phyloP scores from a whole-genome alignment of 352 stramenopile species.

The Ophiocytium majus region DNA sequence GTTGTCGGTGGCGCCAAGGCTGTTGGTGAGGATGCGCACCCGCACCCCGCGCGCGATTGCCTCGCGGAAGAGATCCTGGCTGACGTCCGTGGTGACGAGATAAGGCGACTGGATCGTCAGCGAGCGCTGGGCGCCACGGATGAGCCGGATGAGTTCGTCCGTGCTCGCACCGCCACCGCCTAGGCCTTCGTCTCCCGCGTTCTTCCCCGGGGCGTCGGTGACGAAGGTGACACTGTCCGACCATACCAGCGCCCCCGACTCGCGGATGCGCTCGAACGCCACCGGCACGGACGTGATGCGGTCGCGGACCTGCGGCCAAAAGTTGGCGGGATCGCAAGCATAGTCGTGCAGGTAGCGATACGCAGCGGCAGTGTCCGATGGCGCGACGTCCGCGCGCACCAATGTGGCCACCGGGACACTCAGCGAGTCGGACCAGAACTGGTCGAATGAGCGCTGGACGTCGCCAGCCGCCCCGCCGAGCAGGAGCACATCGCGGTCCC shows the following conservation, averaged over 20 bases:
- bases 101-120: neutral
- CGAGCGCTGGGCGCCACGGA: neutral
- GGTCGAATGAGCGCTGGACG: neutral
- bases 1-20: conserved; percentile 22
- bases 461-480: neutral
- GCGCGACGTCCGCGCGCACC: neutral
- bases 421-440: neutral
- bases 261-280: neutral
- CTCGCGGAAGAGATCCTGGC: neutral
- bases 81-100: neutral
- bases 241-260: neutral
- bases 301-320: conserved; percentile 21
- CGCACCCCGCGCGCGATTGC: conserved; percentile 17
- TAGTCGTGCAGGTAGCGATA: conserved; percentile 15
- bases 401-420: neutral
- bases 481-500: conserved; percentile 19
- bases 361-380: too few species aligned
- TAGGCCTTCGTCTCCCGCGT: neutral
- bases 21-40: conserved; percentile 24
- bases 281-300: conserved; percentile 12
- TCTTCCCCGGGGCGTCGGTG: neutral
- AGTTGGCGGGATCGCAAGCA: conserved; percentile 25
- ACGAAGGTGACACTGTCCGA: neutral
- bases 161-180: neutral
- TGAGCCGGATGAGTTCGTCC: neutral